Conservation (phyloP, 2,329 filamentous ascomycete genomes). For the Septoria petroselini region DNA sequence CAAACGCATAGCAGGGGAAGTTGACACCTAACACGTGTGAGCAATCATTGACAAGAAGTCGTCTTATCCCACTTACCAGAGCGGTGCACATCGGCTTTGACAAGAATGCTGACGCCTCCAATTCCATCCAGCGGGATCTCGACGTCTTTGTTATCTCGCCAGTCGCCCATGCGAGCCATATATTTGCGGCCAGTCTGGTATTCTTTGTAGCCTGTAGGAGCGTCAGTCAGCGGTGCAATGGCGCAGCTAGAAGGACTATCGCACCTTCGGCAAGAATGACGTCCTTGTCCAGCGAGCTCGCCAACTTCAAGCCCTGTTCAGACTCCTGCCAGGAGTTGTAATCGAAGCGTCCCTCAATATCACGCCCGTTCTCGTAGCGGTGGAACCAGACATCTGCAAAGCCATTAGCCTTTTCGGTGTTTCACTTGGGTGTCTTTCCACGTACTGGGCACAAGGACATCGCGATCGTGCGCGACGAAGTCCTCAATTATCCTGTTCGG, state of each 20-base stretch:
- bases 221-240: constrained; percentile 3
- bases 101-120: constrained; percentile 93
- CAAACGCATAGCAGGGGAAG: constrained; percentile 93
- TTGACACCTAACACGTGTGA: constrained; percentile 71
- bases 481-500: constrained; percentile 86
- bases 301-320: constrained; percentile 72
- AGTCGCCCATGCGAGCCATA: constrained; percentile 88
- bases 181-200: constrained; percentile 86
- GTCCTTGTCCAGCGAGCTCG: constrained; percentile 71
- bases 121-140: constrained; percentile 93
- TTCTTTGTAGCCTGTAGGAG: constrained; percentile 73
- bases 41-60: not conserved
- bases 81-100: constrained; percentile 96
- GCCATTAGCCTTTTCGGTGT: no score
- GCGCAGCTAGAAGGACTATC: constrained; percentile 3
- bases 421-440: constrained; percentile 25
- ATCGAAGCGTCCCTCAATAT: constrained; percentile 96
- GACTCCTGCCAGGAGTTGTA: constrained; percentile 99
- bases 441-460: constrained; percentile 92
- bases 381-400: constrained; percentile 99
- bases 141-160: constrained; percentile 85
- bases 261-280: constrained; percentile 82
- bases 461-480: constrained; percentile 88
- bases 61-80: constrained; percentile 60
- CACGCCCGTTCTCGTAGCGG: constrained; percentile 69